Base-by-base conservation (phyloP, 1,284 basidiomycete genomes). In the Moesziomyces sp. region DNA sequence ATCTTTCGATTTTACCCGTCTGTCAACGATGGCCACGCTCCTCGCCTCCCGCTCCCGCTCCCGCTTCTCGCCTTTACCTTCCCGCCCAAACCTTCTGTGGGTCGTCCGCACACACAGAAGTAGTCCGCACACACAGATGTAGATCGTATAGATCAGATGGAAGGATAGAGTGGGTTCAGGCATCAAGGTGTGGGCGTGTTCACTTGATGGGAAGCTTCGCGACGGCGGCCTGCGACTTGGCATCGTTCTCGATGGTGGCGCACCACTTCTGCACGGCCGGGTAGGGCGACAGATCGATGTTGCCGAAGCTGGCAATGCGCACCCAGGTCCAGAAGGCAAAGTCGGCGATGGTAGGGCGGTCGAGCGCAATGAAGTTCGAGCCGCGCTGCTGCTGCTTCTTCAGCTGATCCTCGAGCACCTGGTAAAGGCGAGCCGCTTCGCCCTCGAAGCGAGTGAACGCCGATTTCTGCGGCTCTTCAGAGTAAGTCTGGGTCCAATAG, bases 321-420 rank as follows among this genome's bases (percentile, higher is more conserved):
- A 74, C 67, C 74, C 78, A 79, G 40, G 64, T 23, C 64, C 66
- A 79, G 63, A 78, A 80, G 60, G 71, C 54, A 45, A 75, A 74
- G 52, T 82, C 80, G 24, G 80, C 80, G 26, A 81, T 70, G 14
- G 79, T 80, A 23, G 76, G 75, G 13, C 79, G 72, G 62, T 80
- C 80, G 18, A 77, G 65, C 5, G 71, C 80, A 38, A 82, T 61
- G 45, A 59, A 82, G 52, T 55, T 43, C 23, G 71, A 72, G 14
- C 80, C 79, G 13, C 69, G 56, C 59, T 66, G 42, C 24, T 60
- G 35, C 62, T 80, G 79, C 24, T 48, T 49, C 46, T 58, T 64
- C 13, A 82, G 66, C 52, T 76, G 80, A 4, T 68, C 70, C 21
- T 82, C 79, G 23, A 79, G 60, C 0, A 82, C 49, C 46, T 68